Conservation (phyloP, 2,329 filamentous ascomycete genomes). For the Leptographium radiaticola region DNA sequence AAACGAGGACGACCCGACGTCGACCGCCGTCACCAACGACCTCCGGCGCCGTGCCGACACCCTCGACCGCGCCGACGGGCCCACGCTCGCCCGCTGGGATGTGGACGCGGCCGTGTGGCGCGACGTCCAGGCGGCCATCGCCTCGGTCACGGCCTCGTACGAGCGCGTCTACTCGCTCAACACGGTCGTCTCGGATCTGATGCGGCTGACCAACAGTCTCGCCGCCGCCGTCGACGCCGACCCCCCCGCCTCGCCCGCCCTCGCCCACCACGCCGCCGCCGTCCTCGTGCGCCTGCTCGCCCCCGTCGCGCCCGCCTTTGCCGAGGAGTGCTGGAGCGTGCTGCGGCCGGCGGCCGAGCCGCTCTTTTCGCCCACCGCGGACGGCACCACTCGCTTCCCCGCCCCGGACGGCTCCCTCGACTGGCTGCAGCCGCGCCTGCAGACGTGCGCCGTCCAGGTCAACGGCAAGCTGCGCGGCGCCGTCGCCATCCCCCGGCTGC, state of each 20-base stretch:
- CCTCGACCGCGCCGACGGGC: conserved; percentile 6
- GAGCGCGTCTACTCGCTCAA: conserved; percentile 65
- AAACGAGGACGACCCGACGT: fast-evolving
- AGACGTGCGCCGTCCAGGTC: conserved; percentile 57
- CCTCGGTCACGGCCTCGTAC: conserved; percentile 54
- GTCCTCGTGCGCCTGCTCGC: conserved; percentile 59
- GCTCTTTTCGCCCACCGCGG: conserved; percentile 1
- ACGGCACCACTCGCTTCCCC: conserved; percentile 37
- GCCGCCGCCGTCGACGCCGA: conserved; percentile 30
- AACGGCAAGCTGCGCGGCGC: conserved; percentile 67
- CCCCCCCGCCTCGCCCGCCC: conserved; percentile 19
- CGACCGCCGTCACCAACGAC: not conserved
- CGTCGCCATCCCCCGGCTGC: conserved; percentile 46
- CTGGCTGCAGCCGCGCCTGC: conserved; percentile 34
- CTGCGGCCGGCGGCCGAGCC: conserved; percentile 25
- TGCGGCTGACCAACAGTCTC: conserved; percentile 63
- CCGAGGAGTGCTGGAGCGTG: conserved; percentile 66
- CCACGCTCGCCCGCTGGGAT: conserved; percentile 27
- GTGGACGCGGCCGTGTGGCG: conserved; percentile 45
- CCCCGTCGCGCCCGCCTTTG: conserved; percentile 66
- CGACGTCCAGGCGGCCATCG: conserved; percentile 53
- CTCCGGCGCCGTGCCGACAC: not conserved
- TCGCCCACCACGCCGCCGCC: conserved; percentile 37
- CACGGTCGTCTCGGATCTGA: conserved; percentile 72
- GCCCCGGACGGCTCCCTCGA: conserved; percentile 34